These are phyloP conservation scores for Eucalyptus cloeziana DNA, from an alignment of 345 rosid genomes.

Conservation along the genomic window DNA sequence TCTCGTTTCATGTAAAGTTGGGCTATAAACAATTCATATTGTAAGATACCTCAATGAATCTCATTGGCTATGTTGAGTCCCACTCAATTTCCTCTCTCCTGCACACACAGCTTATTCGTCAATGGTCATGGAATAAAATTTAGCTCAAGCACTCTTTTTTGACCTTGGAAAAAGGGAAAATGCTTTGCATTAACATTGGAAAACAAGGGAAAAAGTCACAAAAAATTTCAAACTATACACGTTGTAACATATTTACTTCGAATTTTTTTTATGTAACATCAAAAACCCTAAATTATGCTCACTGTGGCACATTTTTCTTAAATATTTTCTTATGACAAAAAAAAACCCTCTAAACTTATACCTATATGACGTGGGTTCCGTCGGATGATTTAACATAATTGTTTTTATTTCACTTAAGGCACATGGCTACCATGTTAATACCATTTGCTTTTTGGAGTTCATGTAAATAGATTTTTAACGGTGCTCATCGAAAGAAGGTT, in stretches of 20 bases:
- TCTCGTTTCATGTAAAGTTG: background rate
- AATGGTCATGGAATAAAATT: background rate
- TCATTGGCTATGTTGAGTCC: background rate
- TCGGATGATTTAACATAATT: no score
- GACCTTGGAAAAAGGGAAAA: background rate
- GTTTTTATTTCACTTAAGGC: no score
- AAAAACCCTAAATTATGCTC: no score
- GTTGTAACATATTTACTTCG: no score
- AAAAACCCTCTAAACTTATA: background rate
- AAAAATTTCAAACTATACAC: background rate
- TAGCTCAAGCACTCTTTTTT: background rate
- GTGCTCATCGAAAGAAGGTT: background rate
- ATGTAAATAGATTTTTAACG: no score
- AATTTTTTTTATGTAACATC: no score
- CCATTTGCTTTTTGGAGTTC: no score
- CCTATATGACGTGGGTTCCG: no score
- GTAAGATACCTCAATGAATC: background rate
- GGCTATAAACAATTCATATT: background rate
- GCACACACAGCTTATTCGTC: background rate
- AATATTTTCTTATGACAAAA: no score
- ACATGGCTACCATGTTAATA: no score
- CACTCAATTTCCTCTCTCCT: background rate
- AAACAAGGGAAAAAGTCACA: fast-evolving
- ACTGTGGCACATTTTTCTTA: background rate
- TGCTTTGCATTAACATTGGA: background rate